These are phyloP conservation scores for Wolfiporia cocos DNA, from an alignment of 1,284 basidiomycete species.

Conservation along the genomic window DNA sequence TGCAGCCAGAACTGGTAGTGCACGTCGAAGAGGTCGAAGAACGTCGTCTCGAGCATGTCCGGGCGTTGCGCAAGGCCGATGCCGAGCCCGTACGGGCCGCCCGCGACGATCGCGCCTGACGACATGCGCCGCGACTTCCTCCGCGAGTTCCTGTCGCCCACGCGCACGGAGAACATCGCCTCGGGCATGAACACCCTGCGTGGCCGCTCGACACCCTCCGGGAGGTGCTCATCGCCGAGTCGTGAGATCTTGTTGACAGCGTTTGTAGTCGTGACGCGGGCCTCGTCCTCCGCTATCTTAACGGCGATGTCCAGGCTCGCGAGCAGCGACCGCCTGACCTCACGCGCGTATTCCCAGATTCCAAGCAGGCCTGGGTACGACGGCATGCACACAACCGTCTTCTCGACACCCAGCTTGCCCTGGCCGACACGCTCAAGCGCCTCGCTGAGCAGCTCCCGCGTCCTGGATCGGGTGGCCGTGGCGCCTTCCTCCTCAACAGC, in stretches of 20 bases:
- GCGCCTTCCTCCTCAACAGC: constrained; percentile 74
- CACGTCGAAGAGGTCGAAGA: constrained; percentile 87
- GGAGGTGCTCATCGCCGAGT: constrained; percentile 78
- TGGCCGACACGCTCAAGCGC: constrained; percentile 78
- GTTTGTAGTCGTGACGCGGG: constrained; percentile 61
- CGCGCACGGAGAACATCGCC: constrained; percentile 83
- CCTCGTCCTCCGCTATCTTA: constrained; percentile 79
- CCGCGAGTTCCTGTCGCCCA: constrained; percentile 43
- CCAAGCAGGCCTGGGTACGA: constrained; percentile 84
- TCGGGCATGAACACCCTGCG: constrained; percentile 89
- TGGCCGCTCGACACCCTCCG: constrained; percentile 74
- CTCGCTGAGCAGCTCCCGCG: constrained; percentile 56
- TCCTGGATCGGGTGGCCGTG: constrained; percentile 46
- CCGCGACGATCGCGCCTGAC: constrained; percentile 56
- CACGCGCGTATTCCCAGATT: constrained; percentile 86
- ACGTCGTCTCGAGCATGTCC: constrained; percentile 67
- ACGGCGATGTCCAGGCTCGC: constrained; percentile 82
- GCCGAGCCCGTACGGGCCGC: constrained; percentile 67
- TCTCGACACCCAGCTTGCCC: constrained; percentile 64
- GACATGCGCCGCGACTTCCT: constrained; percentile 38
- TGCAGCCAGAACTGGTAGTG: constrained; percentile 73
- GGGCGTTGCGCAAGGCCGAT: constrained; percentile 66
- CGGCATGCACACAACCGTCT: constrained; percentile 54
- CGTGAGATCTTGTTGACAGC: constrained; percentile 69
- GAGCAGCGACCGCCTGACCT: constrained; percentile 79